Evolutionary conservation across 23 red algal species (phyloP).

Genomic region (Chondrus crispus): DNA sequence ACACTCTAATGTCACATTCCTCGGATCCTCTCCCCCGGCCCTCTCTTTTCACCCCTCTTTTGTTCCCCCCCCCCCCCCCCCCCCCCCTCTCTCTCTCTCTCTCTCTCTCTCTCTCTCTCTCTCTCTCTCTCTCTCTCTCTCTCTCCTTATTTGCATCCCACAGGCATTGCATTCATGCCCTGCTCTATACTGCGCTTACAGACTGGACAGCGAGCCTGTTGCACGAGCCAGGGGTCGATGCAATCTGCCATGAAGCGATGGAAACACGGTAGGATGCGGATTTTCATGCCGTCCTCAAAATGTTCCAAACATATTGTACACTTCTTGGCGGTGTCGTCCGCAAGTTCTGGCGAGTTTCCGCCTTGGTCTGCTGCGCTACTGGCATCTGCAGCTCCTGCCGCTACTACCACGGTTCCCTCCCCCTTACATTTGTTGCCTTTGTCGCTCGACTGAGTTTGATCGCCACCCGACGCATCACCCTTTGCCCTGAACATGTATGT

Average conservation of each 20-base stretch:
- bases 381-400: not conserved
- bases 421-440: not conserved
- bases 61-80: too few species aligned
- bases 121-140: too few species aligned
- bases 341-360: not conserved
- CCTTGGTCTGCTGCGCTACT: too few species aligned
- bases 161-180: constrained; percentile 40
- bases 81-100: too few species aligned
- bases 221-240: constrained; percentile 86
- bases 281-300: constrained; percentile 75
- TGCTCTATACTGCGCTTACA: constrained; percentile 71
- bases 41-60: too few species aligned
- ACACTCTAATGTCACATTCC: too few species aligned
- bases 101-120: too few species aligned
- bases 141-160: constrained; percentile 51
- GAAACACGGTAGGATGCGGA: constrained; percentile 91
- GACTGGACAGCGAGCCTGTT: constrained; percentile 81
- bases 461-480: not conserved
- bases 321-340: constrained; percentile 15
- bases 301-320: constrained; percentile 90
- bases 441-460: not conserved
- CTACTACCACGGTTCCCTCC: too few species aligned
- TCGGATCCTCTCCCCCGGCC: too few species aligned
- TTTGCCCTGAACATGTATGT: constrained; percentile 26
- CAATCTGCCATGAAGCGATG: constrained; percentile 92